Base-by-base conservation (phyloP, 2,329 filamentous ascomycete genomes). In the Colletotrichum sp. region DNA sequence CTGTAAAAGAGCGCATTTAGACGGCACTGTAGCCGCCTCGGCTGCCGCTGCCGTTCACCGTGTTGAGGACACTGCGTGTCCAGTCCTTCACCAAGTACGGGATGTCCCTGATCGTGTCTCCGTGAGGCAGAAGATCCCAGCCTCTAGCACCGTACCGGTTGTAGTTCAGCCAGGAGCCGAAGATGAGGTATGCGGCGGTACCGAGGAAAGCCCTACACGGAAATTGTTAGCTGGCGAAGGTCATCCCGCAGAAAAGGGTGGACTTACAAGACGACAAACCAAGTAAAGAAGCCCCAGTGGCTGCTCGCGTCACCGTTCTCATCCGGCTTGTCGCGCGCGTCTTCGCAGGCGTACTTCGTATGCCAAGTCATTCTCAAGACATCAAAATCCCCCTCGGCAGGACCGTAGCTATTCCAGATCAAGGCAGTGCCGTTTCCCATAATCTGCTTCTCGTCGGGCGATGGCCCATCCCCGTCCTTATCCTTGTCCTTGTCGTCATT, bases 81-180 rank as follows among this genome's bases (percentile, higher is more conserved):
- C 95, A 98, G 85, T 99, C 97, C 86, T 96, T 96, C 78, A 98
- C 86, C 70, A 99, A 90, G 83, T 98, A 99, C 5, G 97, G 97
- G 24, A 98, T 87, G 82, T 99, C 97, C 78, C 96, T 93, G 80
- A 99, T 94, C 1, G 95, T 94, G 84, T 99, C 97, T 79, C 95
- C 95, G 83, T 99, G 96, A 16, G 97, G 97, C 21, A 99, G 89
- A 21, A 98, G 90, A 81, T 99, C 97, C 96, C 96, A 99, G 73
- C 97, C 97, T 60, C 96, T 91, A 69, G 96, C 96, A 64, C 96
- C 96, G 85, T 98, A 98, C 77, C 96, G 95, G 88, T 96, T 98
- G 90, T 99, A 99, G 89, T 99, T 99, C 84, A 99, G 93, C 97
- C 97, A 99, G 24, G 96, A 98, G 78, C 96, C 96, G 82, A 99